Conservation (phyloP, 495 filamentous ascomycete genomes). For the Immersiella caudata region DNA sequence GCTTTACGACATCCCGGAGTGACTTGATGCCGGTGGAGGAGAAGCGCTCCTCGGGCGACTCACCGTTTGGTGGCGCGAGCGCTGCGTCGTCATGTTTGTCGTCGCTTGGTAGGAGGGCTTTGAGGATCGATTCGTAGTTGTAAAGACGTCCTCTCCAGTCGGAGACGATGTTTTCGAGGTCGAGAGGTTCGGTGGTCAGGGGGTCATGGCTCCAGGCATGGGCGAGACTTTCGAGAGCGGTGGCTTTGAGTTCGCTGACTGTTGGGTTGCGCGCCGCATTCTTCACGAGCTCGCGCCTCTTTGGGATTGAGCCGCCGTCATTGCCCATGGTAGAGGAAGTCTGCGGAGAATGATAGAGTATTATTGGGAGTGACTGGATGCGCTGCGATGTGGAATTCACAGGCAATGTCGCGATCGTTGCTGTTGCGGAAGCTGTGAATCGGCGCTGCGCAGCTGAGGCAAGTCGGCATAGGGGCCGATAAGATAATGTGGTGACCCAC, state of each 20-base stretch:
- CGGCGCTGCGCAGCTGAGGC: not conserved
- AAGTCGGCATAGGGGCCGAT: not conserved
- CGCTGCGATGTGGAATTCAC: not conserved
- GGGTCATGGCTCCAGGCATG: conserved; percentile 88
- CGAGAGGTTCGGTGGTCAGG: conserved; percentile 74
- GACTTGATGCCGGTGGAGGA: conserved; percentile 71
- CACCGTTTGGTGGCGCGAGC: conserved; percentile 25
- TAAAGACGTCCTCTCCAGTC: conserved; percentile 86
- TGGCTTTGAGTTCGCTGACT: conserved; percentile 87
- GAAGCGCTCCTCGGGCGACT: conserved; percentile 60
- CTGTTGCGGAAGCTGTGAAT: not conserved
- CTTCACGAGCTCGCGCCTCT: conserved; percentile 91
- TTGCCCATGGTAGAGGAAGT: conserved; percentile 74
- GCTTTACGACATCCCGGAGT: conserved; percentile 84
- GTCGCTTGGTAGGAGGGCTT: conserved; percentile 71
- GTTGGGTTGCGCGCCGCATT: conserved; percentile 79
- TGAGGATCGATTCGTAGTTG: conserved; percentile 90
- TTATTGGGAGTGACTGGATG: not conserved
- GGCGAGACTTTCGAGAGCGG: conserved; percentile 76
- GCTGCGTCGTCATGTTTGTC: conserved; percentile 25
- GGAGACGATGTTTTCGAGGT: conserved; percentile 72
- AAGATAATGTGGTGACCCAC: conserved; percentile 1
- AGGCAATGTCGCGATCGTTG: not conserved
- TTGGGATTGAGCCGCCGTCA: conserved; percentile 89
- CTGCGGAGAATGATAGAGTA: not conserved